Base-by-base conservation (phyloP, 495 filamentous ascomycete species). In the Aspergillus carlsbadensis region DNA sequence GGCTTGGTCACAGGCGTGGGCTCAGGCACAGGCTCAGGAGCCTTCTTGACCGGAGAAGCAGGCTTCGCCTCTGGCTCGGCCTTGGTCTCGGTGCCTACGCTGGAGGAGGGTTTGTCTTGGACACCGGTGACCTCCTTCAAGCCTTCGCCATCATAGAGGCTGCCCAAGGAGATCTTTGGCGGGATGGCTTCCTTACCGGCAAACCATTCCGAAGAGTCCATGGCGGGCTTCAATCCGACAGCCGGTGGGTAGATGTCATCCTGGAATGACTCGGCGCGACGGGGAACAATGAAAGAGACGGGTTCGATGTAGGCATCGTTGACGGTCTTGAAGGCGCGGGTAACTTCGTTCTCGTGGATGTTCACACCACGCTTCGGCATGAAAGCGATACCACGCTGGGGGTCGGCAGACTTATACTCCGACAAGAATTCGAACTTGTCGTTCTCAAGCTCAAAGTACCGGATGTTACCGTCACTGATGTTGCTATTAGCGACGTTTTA, bases 381-480 rank as follows among this genome's bases (percentile, higher is more conserved):
- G 71, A 98, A 98, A 2, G 92, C 95, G 64, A 98, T 79, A 59
- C 94, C 94, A 62, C 94, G 84, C 77, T 98, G 94, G 21, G 94
- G 94, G 58, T 98, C 94, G 15, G 77, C 75, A 5, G 94, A 98
- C 74, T 97, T 96, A 79, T 98, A 94, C 68, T 98, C 92, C 20
- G 91, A 91, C 21, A 98, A 74, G 71, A 86, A 94, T 68, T 98
- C 94, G 69, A 98, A 96, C 72, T 96, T 96, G 79, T 97, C 92
- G 68, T 98, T 91, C 61, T 92, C 88, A 59, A 95, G 92, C 71
- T 98, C 94, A 69, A 88, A 98, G 75, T 98, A 98, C 36, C 93
- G 91, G 61, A 98, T 98, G 71, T 98, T 98, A 61, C 94, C 94
- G 65, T 98, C 94, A 73, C 91, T 96, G 26, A 29, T 3, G 55